Evolutionary conservation across 1,139 yeast species (phyloP).

Genomic region (Candida buenavistaensis): DNA sequence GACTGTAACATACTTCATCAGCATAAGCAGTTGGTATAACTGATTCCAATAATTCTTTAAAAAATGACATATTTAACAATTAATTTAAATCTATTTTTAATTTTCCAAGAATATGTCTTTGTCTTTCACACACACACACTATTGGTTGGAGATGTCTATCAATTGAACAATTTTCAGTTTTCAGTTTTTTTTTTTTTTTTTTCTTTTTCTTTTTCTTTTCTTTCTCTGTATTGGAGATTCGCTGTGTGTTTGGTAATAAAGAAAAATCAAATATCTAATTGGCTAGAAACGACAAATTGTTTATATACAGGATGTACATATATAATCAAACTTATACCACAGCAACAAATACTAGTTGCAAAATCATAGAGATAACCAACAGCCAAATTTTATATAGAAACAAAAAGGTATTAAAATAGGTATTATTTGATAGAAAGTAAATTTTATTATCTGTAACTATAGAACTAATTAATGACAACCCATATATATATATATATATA

Average conservation of each 20-base stretch:
- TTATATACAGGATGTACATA: no score
- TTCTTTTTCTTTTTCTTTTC: constrained; percentile 1
- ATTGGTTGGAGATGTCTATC: constrained; percentile 1
- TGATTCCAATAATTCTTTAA: constrained; percentile 79
- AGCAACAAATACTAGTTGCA: no score
- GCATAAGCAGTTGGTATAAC: constrained; percentile 86
- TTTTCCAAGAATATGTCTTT: constrained; percentile 6
- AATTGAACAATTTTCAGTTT: neutral
- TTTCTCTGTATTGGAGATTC: neutral
- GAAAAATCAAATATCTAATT: constrained; percentile 14
- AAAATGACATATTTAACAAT: constrained; percentile 53
- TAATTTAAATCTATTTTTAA: neutral
- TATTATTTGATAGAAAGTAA: no score
- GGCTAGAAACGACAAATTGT: constrained; percentile 10
- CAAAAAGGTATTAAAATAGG: no score
- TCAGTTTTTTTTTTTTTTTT: constrained; percentile 1
- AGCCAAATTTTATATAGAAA: no score
- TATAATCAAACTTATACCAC: no score
- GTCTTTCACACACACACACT: neutral
- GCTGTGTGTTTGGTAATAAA: constrained; percentile 4
- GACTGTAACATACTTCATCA: constrained; percentile 58
- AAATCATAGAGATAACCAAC: no score
- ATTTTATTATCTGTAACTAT: no score
- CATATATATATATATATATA: no score
- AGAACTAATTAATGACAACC: no score